Evolutionary conservation across 805 yeast genomes (phyloP), one percentile per base, ranked within the genome.

Genomic region (Monosporozyma servazzii): DNA sequence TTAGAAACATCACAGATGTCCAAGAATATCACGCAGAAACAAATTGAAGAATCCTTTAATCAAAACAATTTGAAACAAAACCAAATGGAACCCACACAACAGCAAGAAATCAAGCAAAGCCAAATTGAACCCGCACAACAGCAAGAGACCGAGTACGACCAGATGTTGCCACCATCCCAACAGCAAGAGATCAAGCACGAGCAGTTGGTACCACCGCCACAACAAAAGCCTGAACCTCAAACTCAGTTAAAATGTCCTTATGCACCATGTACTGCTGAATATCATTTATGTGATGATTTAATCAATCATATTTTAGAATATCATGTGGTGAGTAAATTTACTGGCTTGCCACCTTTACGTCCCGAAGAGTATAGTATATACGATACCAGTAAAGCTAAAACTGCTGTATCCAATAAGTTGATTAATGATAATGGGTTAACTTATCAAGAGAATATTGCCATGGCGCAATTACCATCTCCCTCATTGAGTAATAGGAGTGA

Each of bases 241-340:
- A 2, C 37, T 15, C 37, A 23, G 5, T 33, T 45, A 18, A 33
- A 47, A 29, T 58, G 61, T 50, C 56, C 58, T 6, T 58, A 58
- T 31, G 55, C 51, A 25, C 55, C 53, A 23, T 58, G 60, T 54
- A 49, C 49, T 17, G 45, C 27, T 5, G 37, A 42, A 5, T 47
- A 53, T 21, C n/a, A 40, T 6, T 51, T 53, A 3, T 39, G 41
- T 10, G 58, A 54, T 25, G 59, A 56, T 48, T 40, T 56, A 18
- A 55, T 58, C 31, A 56, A 53, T 33, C 62, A 58, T 56, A 41
- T 55, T 37, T 47, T 58, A 17, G 58, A 58, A 43, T 33, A 36
- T 10, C 62, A 58, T 48, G 37, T 58, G 30, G 54, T 53, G 3
- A 57, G 58, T 51, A 49, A 47, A 39, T 31, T 58, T 7, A 48